phyloP scores from a whole-genome alignment of 176 grass and related monocot genomes.

The Rhynchospora pubera region DNA sequence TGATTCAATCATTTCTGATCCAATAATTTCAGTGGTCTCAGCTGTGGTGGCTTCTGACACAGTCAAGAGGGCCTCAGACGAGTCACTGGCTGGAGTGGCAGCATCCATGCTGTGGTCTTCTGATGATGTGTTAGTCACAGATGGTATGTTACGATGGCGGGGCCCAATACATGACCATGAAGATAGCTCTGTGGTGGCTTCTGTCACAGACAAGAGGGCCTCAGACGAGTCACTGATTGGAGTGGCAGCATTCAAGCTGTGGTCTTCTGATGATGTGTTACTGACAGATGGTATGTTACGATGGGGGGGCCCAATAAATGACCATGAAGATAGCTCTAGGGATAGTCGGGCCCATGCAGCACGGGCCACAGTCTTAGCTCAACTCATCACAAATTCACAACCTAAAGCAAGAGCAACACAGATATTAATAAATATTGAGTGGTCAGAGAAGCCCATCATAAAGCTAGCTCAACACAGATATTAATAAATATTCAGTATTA shows the following conservation, averaged over 20 bases:
- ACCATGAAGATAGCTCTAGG: constrained; percentile 78
- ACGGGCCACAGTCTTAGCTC: constrained; percentile 73
- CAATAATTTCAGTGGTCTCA: constrained; percentile 34
- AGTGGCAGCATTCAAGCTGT: constrained; percentile 13
- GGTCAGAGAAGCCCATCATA: background rate
- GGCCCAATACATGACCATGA: constrained; percentile 91
- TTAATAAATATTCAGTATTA: too few relatives aligned
- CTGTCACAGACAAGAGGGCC: constrained; percentile 33
- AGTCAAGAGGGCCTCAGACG: constrained; percentile 31
- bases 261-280: constrained; percentile 35
- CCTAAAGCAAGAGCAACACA: constrained; percentile 35
- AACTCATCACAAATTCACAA: constrained; percentile 88
- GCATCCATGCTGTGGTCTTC: constrained; percentile 29
- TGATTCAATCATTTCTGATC: background rate
- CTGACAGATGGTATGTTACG: constrained; percentile 45
- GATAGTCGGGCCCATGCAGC: constrained; percentile 71
- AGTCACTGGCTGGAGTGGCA: constrained; percentile 12
- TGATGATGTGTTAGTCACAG: constrained; percentile 35
- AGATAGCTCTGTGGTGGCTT: constrained; percentile 40
- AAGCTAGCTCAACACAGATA: too few relatives aligned
- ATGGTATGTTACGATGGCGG: constrained; percentile 44
- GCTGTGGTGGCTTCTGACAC: constrained; percentile 30
- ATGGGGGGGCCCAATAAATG: constrained; percentile 69
- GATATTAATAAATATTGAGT: constrained; percentile 2
- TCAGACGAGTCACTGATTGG: constrained; percentile 20